Evolutionary conservation across 306 rosid species (phyloP).

Genomic region (Dalbergia oliveri): DNA sequence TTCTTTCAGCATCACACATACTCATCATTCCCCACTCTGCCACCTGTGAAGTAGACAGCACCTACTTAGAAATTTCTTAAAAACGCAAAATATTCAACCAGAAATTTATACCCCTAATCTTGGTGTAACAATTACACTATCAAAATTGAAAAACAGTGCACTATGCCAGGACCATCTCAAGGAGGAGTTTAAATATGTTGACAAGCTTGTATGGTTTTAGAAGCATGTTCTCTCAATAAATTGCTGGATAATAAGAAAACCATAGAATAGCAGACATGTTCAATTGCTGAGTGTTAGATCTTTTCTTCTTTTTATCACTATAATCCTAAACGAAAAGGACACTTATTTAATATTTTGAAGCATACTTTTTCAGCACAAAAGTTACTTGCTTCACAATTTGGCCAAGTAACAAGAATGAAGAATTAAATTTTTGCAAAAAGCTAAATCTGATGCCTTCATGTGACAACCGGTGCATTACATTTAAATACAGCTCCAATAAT

Average conservation of each 20-base stretch:
- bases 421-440: slow-evolving; percentile 11
- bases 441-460: neutral
- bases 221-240: neutral
- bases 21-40: slow-evolving; percentile 98
- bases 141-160: slow-evolving; percentile 2
- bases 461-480: slow-evolving; percentile 1
- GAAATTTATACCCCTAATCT: slow-evolving; percentile 14
- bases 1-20: slow-evolving; percentile 96
- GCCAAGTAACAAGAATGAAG: slow-evolving; percentile 12
- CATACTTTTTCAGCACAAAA: neutral
- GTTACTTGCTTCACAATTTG: neutral
- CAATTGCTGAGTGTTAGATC: no score
- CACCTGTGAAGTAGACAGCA: slow-evolving; percentile 59
- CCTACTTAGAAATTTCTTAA: slow-evolving; percentile 35
- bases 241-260: no score
- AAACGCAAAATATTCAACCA: slow-evolving; percentile 20
- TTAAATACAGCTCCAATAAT: neutral
- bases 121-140: slow-evolving; percentile 19
- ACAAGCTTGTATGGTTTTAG: slow-evolving; percentile 25
- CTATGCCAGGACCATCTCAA: neutral
- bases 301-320: no score
- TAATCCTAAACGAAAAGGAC: no score
- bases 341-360: neutral
- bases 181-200: slow-evolving; percentile 6
- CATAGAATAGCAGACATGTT: no score